Evolutionary conservation across 1,284 basidiomycete species (phyloP).

Genomic region (Sporisorium exsertum): DNA sequence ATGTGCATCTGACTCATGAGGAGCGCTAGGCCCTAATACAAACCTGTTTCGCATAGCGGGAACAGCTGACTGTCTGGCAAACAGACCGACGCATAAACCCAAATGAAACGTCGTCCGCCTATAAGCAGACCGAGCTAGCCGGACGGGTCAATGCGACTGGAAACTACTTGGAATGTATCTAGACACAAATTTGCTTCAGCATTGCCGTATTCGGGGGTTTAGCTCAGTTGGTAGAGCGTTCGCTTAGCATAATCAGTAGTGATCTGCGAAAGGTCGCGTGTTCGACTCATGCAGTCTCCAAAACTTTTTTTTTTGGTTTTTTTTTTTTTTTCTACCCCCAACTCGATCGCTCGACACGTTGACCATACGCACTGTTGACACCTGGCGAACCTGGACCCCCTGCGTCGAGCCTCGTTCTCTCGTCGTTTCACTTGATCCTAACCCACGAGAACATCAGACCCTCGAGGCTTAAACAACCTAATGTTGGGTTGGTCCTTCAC

Average conservation of each 20-base stretch:
- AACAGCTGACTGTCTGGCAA: neutral
- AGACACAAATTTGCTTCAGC: neutral
- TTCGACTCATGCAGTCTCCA: conserved; percentile 61
- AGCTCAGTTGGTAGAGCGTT: conserved; percentile 62
- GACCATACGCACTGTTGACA: too few species aligned
- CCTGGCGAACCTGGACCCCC: too few species aligned
- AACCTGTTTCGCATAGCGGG: neutral
- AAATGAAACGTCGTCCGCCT: neutral
- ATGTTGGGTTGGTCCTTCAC: too few species aligned
- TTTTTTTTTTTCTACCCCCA: neutral
- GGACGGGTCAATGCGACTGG: conserved; percentile 26
- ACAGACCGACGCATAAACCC: neutral
- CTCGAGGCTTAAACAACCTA: too few species aligned
- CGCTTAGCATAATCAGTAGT: conserved; percentile 47
- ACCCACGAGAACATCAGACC: too few species aligned
- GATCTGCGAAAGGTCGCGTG: conserved; percentile 56
- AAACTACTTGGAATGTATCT: neutral
- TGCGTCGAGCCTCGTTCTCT: too few species aligned
- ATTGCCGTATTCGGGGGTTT: conserved; percentile 26
- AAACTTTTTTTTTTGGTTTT: conserved; percentile 7
- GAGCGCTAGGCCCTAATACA: too few species aligned
- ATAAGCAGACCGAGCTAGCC: conserved; percentile 7
- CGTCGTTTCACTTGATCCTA: too few species aligned
- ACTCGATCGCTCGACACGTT: neutral
- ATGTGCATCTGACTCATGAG: neutral